These are phyloP conservation scores for Neonectria ditissima DNA, from an alignment of 2,329 filamentous ascomycete genomes.

Conservation along the genomic window DNA sequence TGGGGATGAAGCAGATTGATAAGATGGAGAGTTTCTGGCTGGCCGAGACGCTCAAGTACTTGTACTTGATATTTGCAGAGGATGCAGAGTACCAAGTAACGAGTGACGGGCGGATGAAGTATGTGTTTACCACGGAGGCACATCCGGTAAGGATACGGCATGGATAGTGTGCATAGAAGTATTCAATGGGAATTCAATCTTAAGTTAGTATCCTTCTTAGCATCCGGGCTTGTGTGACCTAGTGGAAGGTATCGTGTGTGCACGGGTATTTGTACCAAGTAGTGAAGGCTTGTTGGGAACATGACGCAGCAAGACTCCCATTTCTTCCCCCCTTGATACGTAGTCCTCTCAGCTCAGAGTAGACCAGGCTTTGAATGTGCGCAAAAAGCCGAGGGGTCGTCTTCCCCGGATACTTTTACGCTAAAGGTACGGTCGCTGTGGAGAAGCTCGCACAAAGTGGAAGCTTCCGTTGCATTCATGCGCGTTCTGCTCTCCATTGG, in stretches of 20 bases:
- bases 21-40: constrained; percentile 43
- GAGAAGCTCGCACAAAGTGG: background rate
- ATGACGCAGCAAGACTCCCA: too few relatives aligned
- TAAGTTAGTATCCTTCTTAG: too few relatives aligned
- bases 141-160: constrained; percentile 27
- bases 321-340: too few relatives aligned
- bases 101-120: constrained; percentile 34
- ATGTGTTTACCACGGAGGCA: constrained; percentile 37
- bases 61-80: constrained; percentile 37
- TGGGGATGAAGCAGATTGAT: constrained; percentile 14
- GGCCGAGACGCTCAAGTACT: constrained; percentile 38
- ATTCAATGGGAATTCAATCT: too few relatives aligned
- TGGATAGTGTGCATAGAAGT: background rate
- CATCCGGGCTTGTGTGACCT: too few relatives aligned
- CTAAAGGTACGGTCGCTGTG: background rate
- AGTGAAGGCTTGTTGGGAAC: too few relatives aligned
- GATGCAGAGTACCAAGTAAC: constrained; percentile 31
- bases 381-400: background rate
- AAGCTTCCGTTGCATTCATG: background rate
- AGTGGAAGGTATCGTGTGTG: too few relatives aligned
- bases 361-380: background rate
- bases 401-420: background rate
- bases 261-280: too few relatives aligned
- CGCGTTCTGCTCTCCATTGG: background rate
- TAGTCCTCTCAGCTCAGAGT: too few relatives aligned